phyloP scores from a whole-genome alignment of 23 red algal species.

The Chondrus crispus region DNA sequence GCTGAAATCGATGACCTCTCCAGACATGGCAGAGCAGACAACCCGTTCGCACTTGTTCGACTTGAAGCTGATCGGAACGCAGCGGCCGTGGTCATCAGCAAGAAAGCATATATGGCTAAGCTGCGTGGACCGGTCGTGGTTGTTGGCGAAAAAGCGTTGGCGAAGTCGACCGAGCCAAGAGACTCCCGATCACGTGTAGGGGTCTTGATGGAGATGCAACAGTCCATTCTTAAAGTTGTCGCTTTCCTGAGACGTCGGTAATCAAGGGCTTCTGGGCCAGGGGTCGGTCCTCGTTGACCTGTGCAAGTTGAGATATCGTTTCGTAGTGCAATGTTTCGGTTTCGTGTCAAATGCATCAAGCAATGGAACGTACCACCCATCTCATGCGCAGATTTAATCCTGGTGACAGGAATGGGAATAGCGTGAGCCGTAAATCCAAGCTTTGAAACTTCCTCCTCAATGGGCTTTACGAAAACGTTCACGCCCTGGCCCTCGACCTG shows the following conservation, averaged over 20 bases:
- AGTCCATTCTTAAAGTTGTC: too few relatives aligned
- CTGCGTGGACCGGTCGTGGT: not conserved
- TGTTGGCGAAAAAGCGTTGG: constrained; percentile 36
- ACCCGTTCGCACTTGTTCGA: not conserved
- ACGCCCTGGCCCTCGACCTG: too few relatives aligned
- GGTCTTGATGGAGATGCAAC: too few relatives aligned
- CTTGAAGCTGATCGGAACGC: not conserved
- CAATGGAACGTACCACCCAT: not conserved
- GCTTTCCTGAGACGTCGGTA: too few relatives aligned
- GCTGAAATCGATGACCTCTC: constrained; percentile 1
- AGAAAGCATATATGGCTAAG: not conserved
- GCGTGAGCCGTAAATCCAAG: not conserved
- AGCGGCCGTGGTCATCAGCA: not conserved
- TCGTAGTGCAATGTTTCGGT: too few relatives aligned
- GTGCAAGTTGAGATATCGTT: too few relatives aligned
- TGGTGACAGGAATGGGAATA: not conserved
- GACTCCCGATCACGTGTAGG: too few relatives aligned
- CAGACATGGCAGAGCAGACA: not conserved
- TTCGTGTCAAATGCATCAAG: not conserved
- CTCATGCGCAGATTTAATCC: not conserved
- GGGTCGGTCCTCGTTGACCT: too few relatives aligned
- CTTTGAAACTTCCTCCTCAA: too few relatives aligned
- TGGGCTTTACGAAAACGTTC: too few relatives aligned
- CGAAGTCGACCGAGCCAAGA: too few relatives aligned
- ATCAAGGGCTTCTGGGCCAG: too few relatives aligned